Base-by-base conservation (phyloP, 805 yeast species). In the Metschnikowia lochheadii region DNA sequence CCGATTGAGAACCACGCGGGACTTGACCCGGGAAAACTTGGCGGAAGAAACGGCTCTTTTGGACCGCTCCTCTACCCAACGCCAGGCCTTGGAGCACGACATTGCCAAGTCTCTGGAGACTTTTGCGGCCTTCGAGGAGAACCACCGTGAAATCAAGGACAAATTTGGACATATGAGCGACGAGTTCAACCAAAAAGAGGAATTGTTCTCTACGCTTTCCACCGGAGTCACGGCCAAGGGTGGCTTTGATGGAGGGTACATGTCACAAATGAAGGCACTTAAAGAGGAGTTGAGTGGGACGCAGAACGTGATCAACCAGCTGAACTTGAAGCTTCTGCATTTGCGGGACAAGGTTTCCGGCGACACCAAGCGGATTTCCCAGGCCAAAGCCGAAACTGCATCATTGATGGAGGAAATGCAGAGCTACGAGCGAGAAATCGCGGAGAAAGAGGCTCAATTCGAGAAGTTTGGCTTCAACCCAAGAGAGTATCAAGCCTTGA, bases 161-260 rank as follows among this genome's bases (percentile, higher is more conserved):
- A 61, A 68, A n/a, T 68, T 86, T 20, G 70, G 66, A 2, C 61
- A 63, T 0, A 56, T 82, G 49, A 83, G 81, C 53, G 72, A 69
- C 5, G 73, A 75, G 13, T 73, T 78, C 43, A 70, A 73, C 33
- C 77, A 73, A 52, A 88, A 87, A 57, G 92, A 88, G 59, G 97
- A 91, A 54, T 73, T 91, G 10, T 68, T 89, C 8, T 86, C 94
- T 0, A 84, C 95, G 0, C 73, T 91, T 38, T 83, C 90, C 0
- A 89, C 96, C 0, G 97, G 97, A 59, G 83, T 91, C n/a, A 87
- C 96, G 0, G 81, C 95, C 0, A 83, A 81, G 52, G 96, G 95
- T 49, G 76, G 73, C 34, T 77, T 83, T 0, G 85, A 84, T 59
- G 84, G 87, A 33, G 97, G 97, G 7, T 91, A 88, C 65, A 70